These are phyloP conservation scores for Plasmodium vinckei DNA, from an alignment of 169 alveolate genomes.

Conservation along the genomic window DNA sequence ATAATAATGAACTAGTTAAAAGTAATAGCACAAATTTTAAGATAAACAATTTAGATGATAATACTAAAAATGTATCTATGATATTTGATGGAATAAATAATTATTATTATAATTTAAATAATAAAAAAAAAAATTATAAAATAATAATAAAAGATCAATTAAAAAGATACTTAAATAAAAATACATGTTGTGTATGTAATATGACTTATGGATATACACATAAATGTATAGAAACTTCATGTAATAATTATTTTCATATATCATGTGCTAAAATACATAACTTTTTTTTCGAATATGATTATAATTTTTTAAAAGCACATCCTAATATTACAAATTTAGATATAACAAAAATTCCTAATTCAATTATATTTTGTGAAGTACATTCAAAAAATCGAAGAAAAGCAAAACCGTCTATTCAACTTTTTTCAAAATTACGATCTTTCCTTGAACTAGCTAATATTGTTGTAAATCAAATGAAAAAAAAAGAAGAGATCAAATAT, in stretches of 20 bases:
- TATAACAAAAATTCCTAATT: constrained; percentile 13
- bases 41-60: too few species aligned
- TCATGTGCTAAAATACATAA: constrained; percentile 62
- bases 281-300: constrained; percentile 67
- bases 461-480: constrained; percentile 59
- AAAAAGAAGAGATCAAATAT: constrained; percentile 66
- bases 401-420: constrained; percentile 42
- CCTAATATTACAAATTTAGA: constrained; percentile 29
- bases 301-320: constrained; percentile 45
- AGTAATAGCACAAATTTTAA: too few species aligned
- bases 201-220: constrained; percentile 71
- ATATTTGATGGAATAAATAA: background rate
- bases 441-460: constrained; percentile 62
- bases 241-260: constrained; percentile 58
- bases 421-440: constrained; percentile 62
- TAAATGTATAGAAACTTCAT: constrained; percentile 51
- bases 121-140: constrained; percentile 57
- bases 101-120: constrained; percentile 28
- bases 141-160: constrained; percentile 62
- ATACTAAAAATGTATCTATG: too few species aligned
- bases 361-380: constrained; percentile 49
- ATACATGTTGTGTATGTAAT: constrained; percentile 62
- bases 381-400: constrained; percentile 60
- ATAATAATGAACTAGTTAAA: too few species aligned
- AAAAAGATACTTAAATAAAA: constrained; percentile 50